Percentiles rank a stretch among this genome's conserved stretches.
Conservation (phyloP, 805 yeast species). For the Metschnikowia gelsemii region DNA sequence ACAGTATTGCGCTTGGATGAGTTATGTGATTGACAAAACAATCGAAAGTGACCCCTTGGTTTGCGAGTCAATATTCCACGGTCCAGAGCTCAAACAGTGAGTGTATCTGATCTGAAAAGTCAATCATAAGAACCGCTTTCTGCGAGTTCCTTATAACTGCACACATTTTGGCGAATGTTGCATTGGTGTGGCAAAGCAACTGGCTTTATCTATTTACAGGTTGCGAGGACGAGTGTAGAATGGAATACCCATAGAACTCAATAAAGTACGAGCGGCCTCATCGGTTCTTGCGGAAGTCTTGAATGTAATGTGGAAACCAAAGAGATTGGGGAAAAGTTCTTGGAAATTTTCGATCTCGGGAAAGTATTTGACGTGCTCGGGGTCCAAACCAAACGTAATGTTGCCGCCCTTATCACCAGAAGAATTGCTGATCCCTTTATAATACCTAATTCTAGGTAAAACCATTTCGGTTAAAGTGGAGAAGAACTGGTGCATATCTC, state of each 20-base stretch:
- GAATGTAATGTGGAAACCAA: conserved; percentile 81
- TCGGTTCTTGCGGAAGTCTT: conserved; percentile 90
- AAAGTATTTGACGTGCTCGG: conserved; percentile 75
- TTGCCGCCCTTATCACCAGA: conserved; percentile 87
- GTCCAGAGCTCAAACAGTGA: too few species aligned
- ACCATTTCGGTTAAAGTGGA: conserved; percentile 88
- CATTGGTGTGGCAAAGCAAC: background rate
- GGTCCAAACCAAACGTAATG: conserved; percentile 77
- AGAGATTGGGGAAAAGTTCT: conserved; percentile 84
- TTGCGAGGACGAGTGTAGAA: conserved; percentile 40
- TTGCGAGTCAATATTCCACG: too few species aligned
- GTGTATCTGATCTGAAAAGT: too few species aligned
- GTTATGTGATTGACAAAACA: too few species aligned
- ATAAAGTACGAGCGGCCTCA: conserved; percentile 79
- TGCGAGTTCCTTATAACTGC: too few species aligned
- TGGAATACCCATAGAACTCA: conserved; percentile 82
- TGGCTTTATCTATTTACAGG: conserved; percentile 11
- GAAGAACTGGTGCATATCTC: conserved; percentile 81
- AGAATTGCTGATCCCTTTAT: conserved; percentile 69
- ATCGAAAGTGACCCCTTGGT: too few species aligned
- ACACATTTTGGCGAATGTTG: conserved; percentile 3
- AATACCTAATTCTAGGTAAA: conserved; percentile 88
- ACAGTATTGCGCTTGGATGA: too few species aligned
- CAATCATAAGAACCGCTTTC: too few species aligned
- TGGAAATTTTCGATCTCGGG: conserved; percentile 92